Conservation (phyloP, 257 asterid species). For the Capsicum baccatum region DNA sequence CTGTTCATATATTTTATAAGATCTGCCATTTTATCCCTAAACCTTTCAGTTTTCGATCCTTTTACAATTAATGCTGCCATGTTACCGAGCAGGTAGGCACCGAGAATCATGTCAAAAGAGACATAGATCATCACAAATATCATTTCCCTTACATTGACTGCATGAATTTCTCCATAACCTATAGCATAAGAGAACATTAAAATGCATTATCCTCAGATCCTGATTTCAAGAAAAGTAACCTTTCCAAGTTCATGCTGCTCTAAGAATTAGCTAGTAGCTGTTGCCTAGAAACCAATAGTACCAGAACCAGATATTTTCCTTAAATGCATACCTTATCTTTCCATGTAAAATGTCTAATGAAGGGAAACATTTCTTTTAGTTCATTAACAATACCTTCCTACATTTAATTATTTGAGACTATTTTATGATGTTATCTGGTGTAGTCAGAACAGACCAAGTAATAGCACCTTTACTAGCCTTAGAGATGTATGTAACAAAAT, state of each 20-base stretch:
- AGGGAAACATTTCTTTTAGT: background rate
- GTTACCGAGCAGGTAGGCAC: conserved; percentile 80
- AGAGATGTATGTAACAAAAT: background rate
- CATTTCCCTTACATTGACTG: conserved; percentile 73
- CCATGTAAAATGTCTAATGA: background rate
- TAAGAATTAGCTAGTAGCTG: background rate
- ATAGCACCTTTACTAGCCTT: background rate
- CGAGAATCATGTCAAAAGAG: conserved; percentile 80
- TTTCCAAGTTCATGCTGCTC: conserved; percentile 11
- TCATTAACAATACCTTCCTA: conserved; percentile 2
- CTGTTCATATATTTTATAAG: conserved; percentile 59
- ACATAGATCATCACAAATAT: conserved; percentile 75
- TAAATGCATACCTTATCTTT: background rate
- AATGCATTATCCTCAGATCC: background rate
- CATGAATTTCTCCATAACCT: conserved; percentile 84
- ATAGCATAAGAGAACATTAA: conserved; percentile 28
- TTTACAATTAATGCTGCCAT: conserved; percentile 81
- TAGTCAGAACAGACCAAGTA: background rate
- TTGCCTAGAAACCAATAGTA: background rate
- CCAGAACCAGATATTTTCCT: conserved; percentile 4
- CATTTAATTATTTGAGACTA: background rate
- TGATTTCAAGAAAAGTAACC: background rate
- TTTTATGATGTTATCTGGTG: background rate
- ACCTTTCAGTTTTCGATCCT: conserved; percentile 77
- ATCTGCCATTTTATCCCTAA: conserved; percentile 70